phyloP scores from a whole-genome alignment of 306 rosid genomes.

The Elaeagnus macrophylla region DNA sequence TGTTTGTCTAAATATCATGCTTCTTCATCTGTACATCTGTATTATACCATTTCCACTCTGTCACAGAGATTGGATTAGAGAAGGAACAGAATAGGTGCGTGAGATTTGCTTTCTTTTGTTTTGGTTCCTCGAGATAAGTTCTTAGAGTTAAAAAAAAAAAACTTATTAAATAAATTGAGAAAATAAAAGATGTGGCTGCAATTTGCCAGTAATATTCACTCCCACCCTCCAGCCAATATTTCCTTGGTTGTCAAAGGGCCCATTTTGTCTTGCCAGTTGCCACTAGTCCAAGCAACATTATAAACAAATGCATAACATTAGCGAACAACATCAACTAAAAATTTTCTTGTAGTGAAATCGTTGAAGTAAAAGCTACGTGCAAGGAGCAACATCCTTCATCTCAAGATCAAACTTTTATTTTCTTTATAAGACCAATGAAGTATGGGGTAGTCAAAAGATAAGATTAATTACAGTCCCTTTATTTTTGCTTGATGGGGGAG shows the following conservation, averaged over 20 bases:
- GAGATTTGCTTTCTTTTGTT: conserved; percentile 25
- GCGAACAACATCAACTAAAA: conserved; percentile 17
- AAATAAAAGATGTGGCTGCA: conserved; percentile 56
- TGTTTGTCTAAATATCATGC: no score
- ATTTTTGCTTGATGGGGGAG: neutral
- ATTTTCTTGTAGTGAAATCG: neutral
- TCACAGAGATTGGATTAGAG: conserved; percentile 27
- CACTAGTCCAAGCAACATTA: conserved; percentile 20
- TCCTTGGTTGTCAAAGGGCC: conserved; percentile 17
- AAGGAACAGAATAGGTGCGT: conserved; percentile 40
- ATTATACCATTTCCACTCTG: conserved; percentile 23
- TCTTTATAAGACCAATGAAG: conserved; percentile 10
- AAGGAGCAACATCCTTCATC: neutral
- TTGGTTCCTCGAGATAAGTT: neutral
- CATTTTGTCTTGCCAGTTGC: neutral
- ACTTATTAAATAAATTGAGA: neutral
- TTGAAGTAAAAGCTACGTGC: conserved; percentile 23
- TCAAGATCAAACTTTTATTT: conserved; percentile 21
- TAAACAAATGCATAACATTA: conserved; percentile 7
- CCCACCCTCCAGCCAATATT: no score
- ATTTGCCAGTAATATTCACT: conserved; percentile 11
- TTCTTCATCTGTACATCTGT: no score
- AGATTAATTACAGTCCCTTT: conserved; percentile 18
- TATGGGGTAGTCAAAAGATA: conserved; percentile 9
- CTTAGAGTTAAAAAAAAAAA: neutral